These are phyloP conservation scores for Gonapodya sp. DNA, from an alignment of 192 early-diverging fungal genomes.

Conservation along the genomic window DNA sequence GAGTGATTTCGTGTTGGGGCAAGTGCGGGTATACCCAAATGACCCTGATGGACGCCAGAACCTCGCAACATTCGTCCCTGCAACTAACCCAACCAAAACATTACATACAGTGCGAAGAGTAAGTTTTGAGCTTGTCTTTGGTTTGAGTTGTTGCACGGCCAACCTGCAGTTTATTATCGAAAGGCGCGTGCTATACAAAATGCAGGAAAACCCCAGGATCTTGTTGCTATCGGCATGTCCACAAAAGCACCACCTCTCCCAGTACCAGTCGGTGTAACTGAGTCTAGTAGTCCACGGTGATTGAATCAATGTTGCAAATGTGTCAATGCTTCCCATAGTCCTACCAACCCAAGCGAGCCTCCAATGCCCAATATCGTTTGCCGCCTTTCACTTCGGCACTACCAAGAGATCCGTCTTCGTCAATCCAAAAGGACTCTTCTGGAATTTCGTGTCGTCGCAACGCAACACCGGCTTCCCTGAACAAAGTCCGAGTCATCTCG, in stretches of 20 bases:
- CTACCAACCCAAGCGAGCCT: neutral
- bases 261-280: neutral
- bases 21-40: neutral
- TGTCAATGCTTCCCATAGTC: neutral
- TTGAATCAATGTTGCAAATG: neutral
- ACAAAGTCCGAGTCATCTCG: constrained; percentile 65
- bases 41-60: neutral
- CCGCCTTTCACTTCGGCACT: neutral
- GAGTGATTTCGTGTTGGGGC: neutral
- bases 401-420: neutral
- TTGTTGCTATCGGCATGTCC: neutral
- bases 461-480: constrained; percentile 70
- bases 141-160: neutral
- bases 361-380: neutral
- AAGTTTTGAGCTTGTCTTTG: neutral
- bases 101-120: neutral
- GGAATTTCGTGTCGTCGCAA: constrained; percentile 22
- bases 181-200: neutral
- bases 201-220: neutral
- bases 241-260: neutral
- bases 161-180: neutral
- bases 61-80: no score
- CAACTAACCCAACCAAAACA: neutral
- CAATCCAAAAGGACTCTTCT: neutral
- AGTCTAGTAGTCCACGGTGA: neutral